Conservation (phyloP, 1,284 basidiomycete species). For the Malassezia psittaci region DNA sequence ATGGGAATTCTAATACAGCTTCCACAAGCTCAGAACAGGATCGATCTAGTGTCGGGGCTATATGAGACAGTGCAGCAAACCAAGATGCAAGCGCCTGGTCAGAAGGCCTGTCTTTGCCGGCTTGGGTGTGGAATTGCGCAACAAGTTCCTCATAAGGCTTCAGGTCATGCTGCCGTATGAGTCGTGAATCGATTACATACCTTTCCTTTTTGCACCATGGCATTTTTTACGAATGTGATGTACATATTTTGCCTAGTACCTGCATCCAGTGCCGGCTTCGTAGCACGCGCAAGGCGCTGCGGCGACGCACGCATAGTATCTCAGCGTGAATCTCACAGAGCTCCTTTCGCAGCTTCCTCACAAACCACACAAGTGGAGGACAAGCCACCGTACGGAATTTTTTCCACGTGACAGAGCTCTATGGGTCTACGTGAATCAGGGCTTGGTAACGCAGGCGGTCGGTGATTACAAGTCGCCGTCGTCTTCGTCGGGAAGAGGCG, state of each 20-base stretch:
- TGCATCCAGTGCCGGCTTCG: not conserved
- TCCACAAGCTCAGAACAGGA: slow-evolving; percentile 73
- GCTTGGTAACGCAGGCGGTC: too few species aligned
- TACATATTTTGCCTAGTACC: slow-evolving; percentile 60
- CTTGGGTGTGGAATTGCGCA: slow-evolving; percentile 49
- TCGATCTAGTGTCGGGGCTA: slow-evolving; percentile 60
- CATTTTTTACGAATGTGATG: slow-evolving; percentile 69
- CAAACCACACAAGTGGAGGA: slow-evolving; percentile 1
- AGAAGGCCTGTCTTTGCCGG: slow-evolving; percentile 6
- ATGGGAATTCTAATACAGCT: slow-evolving; percentile 76
- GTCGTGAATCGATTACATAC: slow-evolving; percentile 50
- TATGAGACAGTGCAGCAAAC: slow-evolving; percentile 52
- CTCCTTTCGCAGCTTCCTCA: not conserved
- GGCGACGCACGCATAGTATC: slow-evolving; percentile 12
- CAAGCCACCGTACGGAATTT: slow-evolving; percentile 3
- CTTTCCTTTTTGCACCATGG: slow-evolving; percentile 62
- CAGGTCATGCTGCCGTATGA: slow-evolving; percentile 19
- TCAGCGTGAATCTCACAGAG: too few species aligned
- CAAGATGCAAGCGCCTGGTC: slow-evolving; percentile 41
- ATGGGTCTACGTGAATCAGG: too few species aligned
- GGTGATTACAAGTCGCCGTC: slow-evolving; percentile 47
- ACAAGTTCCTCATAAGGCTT: slow-evolving; percentile 53
- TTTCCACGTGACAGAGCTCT: not conserved
- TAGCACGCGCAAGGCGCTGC: not conserved
- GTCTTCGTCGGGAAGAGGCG: slow-evolving; percentile 54